phyloP scores from a whole-genome alignment of 2,329 filamentous ascomycete genomes.

The Elsinoe necatrix region DNA sequence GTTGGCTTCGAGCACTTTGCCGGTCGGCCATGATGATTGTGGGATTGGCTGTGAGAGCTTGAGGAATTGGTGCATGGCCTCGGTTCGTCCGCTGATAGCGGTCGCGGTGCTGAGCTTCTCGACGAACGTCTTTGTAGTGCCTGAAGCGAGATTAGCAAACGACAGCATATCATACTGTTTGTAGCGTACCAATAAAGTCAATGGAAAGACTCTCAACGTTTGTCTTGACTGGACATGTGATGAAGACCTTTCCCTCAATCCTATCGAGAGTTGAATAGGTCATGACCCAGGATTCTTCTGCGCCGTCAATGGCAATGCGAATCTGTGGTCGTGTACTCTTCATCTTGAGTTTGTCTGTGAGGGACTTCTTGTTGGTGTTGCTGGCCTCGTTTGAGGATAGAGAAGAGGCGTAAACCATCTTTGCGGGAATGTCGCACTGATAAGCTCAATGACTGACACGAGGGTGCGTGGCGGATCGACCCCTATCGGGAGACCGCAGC shows the following conservation, averaged over 20 bases:
- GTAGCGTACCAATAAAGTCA: slow-evolving; percentile 45
- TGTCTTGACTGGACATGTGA: slow-evolving; percentile 45
- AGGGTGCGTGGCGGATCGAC: slow-evolving; percentile 1
- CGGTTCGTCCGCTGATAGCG: slow-evolving; percentile 45
- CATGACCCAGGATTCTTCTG: slow-evolving; percentile 31
- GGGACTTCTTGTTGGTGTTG: background rate
- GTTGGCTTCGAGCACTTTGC: slow-evolving; percentile 47
- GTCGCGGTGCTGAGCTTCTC: slow-evolving; percentile 47
- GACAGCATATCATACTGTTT: background rate
- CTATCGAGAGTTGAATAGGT: slow-evolving; percentile 51
- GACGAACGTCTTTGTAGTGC: slow-evolving; percentile 44
- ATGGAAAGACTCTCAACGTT: slow-evolving; percentile 52
- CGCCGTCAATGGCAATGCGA: slow-evolving; percentile 34
- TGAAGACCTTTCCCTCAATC: slow-evolving; percentile 46
- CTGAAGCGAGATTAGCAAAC: slow-evolving; percentile 27
- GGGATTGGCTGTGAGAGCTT: slow-evolving; percentile 53
- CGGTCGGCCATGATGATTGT: slow-evolving; percentile 44
- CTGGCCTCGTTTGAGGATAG: slow-evolving; percentile 7
- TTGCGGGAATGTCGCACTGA: background rate
- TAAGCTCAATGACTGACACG: background rate
- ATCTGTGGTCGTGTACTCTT: slow-evolving; percentile 28
- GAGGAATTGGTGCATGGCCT: slow-evolving; percentile 53
- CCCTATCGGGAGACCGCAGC: slow-evolving; percentile 6
- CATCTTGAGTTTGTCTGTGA: slow-evolving; percentile 9
- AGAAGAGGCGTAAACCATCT: slow-evolving; percentile 12